Percentiles rank a stretch among this genome's conserved stretches.
Conservation (phyloP, 192 early-diverging fungal species). For the Coemansia sp. region DNA sequence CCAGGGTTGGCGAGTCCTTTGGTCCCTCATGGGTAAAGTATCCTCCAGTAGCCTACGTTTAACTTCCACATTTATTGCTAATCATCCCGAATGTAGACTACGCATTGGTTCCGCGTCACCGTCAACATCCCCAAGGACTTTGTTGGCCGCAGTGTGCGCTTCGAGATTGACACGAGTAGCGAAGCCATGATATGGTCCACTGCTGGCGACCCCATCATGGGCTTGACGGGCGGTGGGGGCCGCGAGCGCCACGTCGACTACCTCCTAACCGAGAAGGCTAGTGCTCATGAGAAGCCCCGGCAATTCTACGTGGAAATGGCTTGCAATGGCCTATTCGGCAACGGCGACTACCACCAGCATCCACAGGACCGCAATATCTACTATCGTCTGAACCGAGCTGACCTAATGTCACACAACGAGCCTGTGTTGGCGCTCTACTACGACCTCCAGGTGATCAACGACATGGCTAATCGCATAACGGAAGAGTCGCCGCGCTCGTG, state of each 20-base stretch:
- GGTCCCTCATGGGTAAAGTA: conserved; percentile 81
- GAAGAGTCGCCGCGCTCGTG: conserved; percentile 63
- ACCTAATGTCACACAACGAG: conserved; percentile 71
- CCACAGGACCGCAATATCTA: conserved; percentile 69
- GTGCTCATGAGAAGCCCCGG: conserved; percentile 51
- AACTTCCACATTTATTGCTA: no score
- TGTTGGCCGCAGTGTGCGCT: conserved; percentile 67
- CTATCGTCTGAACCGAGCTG: conserved; percentile 62
- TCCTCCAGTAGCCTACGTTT: background rate
- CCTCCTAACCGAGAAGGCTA: conserved; percentile 43
- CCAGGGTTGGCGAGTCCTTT: conserved; percentile 71
- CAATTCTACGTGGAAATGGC: conserved; percentile 86
- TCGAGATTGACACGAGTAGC: conserved; percentile 81
- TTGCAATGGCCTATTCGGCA: conserved; percentile 91
- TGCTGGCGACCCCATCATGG: conserved; percentile 79
- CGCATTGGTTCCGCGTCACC: conserved; percentile 70
- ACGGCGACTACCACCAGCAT: conserved; percentile 58
- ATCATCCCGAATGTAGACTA: conserved; percentile 56
- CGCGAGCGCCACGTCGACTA: conserved; percentile 61
- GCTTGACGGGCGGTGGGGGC: conserved; percentile 75
- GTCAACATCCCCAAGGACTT: conserved; percentile 62
- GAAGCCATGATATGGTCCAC: conserved; percentile 87
- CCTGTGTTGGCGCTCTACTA: conserved; percentile 67
- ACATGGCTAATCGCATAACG: conserved; percentile 74
- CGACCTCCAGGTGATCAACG: conserved; percentile 79